A percentile compares a stretch with the other conserved stretches of the same genome.
Evolutionary conservation across 106 monocot genomes (phyloP).

Genomic region (Allium fistulosum): DNA sequence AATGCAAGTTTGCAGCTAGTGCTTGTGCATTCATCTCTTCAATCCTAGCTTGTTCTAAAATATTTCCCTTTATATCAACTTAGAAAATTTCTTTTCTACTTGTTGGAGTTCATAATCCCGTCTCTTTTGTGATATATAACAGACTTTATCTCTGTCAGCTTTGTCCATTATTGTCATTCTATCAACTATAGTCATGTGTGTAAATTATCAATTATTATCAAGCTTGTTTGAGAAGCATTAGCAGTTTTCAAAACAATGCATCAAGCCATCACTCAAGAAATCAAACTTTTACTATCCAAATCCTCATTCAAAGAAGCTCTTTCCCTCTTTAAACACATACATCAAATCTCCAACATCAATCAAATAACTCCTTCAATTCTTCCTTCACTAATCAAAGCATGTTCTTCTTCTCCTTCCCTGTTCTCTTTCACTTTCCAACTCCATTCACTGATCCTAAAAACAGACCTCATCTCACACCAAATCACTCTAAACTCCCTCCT

Average conservation of each 20-base stretch:
- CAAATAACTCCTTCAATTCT: slow-evolving; percentile 6
- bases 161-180: too few relatives aligned
- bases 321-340: slow-evolving; percentile 13
- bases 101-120: too few relatives aligned
- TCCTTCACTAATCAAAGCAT: slow-evolving; percentile 28
- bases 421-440: slow-evolving; percentile 23
- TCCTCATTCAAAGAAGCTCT: slow-evolving; percentile 10
- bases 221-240: too few relatives aligned
- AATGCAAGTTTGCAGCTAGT: too few relatives aligned
- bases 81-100: too few relatives aligned
- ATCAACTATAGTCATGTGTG: too few relatives aligned
- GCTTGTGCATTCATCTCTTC: too few relatives aligned
- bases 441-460: slow-evolving; percentile 24
- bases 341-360: slow-evolving; percentile 1
- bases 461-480: slow-evolving; percentile 15
- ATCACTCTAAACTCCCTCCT: slow-evolving; percentile 25
- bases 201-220: too few relatives aligned
- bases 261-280: slow-evolving; percentile 1
- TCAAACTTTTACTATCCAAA: slow-evolving; percentile 7
- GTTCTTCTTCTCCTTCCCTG: slow-evolving; percentile 1
- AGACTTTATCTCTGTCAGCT: too few relatives aligned
- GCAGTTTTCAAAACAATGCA: not conserved
- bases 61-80: too few relatives aligned
- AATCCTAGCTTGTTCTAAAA: too few relatives aligned
- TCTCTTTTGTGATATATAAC: too few relatives aligned